Percentiles rank a stretch among this genome's conserved stretches.
phyloP scores from a whole-genome alignment of 371 early-diverging fungal genomes.

The Mucor mucedo region DNA sequence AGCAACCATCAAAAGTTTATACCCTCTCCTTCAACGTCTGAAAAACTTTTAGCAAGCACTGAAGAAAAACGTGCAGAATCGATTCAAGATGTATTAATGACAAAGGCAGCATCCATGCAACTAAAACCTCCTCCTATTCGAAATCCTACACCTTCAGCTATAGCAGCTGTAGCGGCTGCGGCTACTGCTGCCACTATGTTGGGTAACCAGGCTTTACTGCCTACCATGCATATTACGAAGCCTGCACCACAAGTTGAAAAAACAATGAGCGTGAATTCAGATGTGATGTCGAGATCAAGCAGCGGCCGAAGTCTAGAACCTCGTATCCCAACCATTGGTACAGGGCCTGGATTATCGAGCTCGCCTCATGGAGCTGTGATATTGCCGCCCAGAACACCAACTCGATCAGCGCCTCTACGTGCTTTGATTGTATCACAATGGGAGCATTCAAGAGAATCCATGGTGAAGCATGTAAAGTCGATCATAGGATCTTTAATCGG shows the following conservation, averaged over 20 bases:
- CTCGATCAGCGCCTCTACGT: conserved; percentile 33
- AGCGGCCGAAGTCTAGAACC: conserved; percentile 3
- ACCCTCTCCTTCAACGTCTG: conserved; percentile 32
- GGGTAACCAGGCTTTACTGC: conserved; percentile 6
- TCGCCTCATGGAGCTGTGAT: conserved; percentile 31
- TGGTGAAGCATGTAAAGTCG: conserved; percentile 45
- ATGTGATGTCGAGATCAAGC: not conserved
- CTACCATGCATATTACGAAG: not conserved
- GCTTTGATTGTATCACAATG: conserved; percentile 52
- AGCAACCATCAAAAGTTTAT: conserved; percentile 12
- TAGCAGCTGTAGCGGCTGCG: conserved; percentile 3
- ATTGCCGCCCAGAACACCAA: conserved; percentile 46
- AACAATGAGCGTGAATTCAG: not conserved
- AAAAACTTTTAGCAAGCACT: conserved; percentile 18
- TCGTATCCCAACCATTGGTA: conserved; percentile 28
- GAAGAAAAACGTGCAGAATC: conserved; percentile 29
- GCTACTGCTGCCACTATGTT: conserved; percentile 10
- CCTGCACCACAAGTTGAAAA: conserved; percentile 19
- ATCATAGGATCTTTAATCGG: conserved; percentile 26
- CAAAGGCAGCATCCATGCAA: conserved; percentile 48
- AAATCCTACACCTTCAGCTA: conserved; percentile 1
- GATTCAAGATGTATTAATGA: conserved; percentile 43
- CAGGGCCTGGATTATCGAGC: conserved; percentile 8
- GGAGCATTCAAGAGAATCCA: conserved; percentile 41
- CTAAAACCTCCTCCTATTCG: conserved; percentile 46